These are phyloP conservation scores for Penicillium bovifimosum DNA, from an alignment of 495 filamentous ascomycete genomes.

Conservation along the genomic window DNA sequence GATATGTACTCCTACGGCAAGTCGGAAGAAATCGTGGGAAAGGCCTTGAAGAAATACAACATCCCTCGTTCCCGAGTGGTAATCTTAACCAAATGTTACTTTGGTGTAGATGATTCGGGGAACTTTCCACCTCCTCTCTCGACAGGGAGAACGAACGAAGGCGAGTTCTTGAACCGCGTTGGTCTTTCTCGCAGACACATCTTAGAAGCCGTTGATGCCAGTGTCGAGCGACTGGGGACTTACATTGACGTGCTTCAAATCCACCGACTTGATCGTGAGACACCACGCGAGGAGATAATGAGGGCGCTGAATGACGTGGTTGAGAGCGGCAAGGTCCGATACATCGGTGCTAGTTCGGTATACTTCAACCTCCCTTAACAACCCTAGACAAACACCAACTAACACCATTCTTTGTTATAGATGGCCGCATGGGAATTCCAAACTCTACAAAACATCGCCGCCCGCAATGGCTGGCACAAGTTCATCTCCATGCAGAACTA, in stretches of 20 bases:
- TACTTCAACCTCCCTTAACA: background rate
- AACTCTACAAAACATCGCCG: constrained; percentile 50
- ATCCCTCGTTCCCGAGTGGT: constrained; percentile 74
- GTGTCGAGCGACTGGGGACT: constrained; percentile 50
- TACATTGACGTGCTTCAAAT: constrained; percentile 62
- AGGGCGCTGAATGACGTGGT: constrained; percentile 55
- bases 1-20: constrained; percentile 67
- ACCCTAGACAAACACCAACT: background rate
- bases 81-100: constrained; percentile 74
- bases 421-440: constrained; percentile 58
- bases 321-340: constrained; percentile 53
- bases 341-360: constrained; percentile 42
- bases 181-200: constrained; percentile 55
- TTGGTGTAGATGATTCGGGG: constrained; percentile 48
- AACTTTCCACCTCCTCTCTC: constrained; percentile 29
- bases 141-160: constrained; percentile 37
- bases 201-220: constrained; percentile 53
- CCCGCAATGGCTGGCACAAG: constrained; percentile 50
- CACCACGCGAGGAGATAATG: constrained; percentile 58
- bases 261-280: constrained; percentile 51
- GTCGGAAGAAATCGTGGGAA: constrained; percentile 69
- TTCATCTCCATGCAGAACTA: constrained; percentile 60
- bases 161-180: constrained; percentile 46
- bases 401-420: constrained; percentile 11
- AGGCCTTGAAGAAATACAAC: constrained; percentile 67